Evolutionary conservation across 768 basidiomycete species (phyloP).

Genomic region (Mycena olivaceomarginata): DNA sequence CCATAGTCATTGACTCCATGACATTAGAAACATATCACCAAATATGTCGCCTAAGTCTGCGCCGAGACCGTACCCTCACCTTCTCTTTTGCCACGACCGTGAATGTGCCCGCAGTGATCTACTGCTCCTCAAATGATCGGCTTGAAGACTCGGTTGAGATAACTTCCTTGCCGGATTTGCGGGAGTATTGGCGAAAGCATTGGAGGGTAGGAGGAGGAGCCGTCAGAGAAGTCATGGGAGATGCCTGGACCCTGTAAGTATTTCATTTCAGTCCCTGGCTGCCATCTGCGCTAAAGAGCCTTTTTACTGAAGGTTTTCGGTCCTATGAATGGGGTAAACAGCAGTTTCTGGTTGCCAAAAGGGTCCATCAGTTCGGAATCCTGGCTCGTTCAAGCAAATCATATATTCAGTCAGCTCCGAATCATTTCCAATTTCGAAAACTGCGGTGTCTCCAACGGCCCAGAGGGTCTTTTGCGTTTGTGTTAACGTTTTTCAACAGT

Average conservation of each 20-base stretch:
- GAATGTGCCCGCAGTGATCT: constrained; percentile 2
- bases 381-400: too few species aligned
- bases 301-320: neutral
- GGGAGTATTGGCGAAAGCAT: neutral
- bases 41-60: neutral
- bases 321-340: neutral
- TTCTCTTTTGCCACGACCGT: neutral
- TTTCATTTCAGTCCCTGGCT: constrained; percentile 1
- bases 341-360: neutral
- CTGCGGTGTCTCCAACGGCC: too few species aligned
- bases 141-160: neutral
- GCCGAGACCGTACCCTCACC: neutral
- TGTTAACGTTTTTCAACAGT: too few species aligned
- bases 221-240: neutral
- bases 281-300: neutral
- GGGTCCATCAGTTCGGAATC: too few species aligned
- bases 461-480: too few species aligned
- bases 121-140: neutral
- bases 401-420: too few species aligned
- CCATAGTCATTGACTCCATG: neutral
- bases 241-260: neutral
- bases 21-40: neutral
- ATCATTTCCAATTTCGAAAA: too few species aligned
- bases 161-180: constrained; percentile 1
- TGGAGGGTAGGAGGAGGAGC: neutral